A percentile compares a stretch with the other conserved stretches of the same genome.
These are phyloP conservation scores for Adenanthera pavonina DNA, from an alignment of 306 rosid genomes.

Conservation along the genomic window DNA sequence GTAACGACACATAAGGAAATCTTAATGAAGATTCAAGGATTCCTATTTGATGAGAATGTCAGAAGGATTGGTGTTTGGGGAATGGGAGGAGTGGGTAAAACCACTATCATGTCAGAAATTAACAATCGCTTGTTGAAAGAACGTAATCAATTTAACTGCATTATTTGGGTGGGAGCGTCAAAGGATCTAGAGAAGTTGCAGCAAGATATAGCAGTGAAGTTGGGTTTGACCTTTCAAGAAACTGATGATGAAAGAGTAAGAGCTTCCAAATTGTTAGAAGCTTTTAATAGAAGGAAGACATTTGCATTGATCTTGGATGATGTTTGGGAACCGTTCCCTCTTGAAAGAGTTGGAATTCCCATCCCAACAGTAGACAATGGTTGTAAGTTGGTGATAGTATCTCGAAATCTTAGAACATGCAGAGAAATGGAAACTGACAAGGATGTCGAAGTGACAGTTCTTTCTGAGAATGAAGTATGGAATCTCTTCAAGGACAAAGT, in stretches of 20 bases:
- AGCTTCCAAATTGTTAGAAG: slow-evolving; percentile 16
- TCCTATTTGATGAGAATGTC: background rate
- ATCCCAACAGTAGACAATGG: slow-evolving; percentile 31
- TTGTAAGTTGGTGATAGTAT: slow-evolving; percentile 19
- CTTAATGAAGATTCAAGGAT: background rate
- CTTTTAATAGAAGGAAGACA: background rate
- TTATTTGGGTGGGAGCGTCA: background rate
- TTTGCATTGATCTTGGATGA: slow-evolving; percentile 30
- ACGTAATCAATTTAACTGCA: background rate
- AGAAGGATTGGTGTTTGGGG: slow-evolving; percentile 17
- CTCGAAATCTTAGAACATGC: slow-evolving; percentile 26
- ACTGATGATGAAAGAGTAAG: background rate
- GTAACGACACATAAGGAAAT: background rate
- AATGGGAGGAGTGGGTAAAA: slow-evolving; percentile 42
- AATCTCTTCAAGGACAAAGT: slow-evolving; percentile 32
- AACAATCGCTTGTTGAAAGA: background rate
- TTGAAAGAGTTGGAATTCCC: slow-evolving; percentile 36
- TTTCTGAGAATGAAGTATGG: slow-evolving; percentile 25
- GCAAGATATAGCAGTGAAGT: slow-evolving; percentile 19
- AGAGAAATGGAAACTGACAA: slow-evolving; percentile 32
- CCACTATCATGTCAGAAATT: slow-evolving; percentile 28
- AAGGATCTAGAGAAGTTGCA: slow-evolving; percentile 17
- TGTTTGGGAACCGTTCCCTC: slow-evolving; percentile 31
- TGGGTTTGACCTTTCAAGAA: background rate
- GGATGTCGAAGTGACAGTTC: slow-evolving; percentile 26